A percentile compares a stretch with the other conserved stretches of the same genome.
Conservation (phyloP, 164 flowering plant genomes). For the Liquidambar formosana region DNA sequence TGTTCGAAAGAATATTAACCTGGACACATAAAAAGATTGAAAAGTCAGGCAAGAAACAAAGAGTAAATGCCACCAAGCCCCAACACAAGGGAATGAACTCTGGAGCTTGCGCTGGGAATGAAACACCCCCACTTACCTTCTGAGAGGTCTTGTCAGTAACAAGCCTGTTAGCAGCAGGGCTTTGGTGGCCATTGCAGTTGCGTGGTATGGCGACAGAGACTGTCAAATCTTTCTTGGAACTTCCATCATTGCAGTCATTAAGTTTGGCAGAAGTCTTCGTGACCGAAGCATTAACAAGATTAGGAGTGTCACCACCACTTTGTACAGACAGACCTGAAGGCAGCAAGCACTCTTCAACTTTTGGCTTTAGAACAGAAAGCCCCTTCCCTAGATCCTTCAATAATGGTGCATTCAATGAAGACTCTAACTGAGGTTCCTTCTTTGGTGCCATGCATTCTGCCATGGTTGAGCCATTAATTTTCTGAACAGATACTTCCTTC, state of each 20-base stretch:
- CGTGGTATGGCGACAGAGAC: constrained; percentile 8
- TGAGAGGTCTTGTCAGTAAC: constrained; percentile 7
- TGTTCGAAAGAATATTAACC: constrained; percentile 20
- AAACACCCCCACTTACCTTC: constrained; percentile 24
- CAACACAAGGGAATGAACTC: not conserved
- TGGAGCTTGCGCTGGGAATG: not conserved
- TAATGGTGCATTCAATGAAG: not conserved
- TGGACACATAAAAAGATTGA: constrained; percentile 8
- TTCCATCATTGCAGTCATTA: constrained; percentile 4
- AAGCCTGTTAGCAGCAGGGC: constrained; percentile 10
- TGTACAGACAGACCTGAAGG: constrained; percentile 9
- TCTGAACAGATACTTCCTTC: constrained; percentile 25
- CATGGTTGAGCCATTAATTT: constrained; percentile 2
- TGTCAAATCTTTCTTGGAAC: constrained; percentile 11
- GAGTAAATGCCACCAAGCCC: not conserved
- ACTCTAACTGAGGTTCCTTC: constrained; percentile 11
- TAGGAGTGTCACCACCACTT: constrained; percentile 7
- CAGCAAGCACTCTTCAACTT: constrained; percentile 2
- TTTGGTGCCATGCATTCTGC: constrained; percentile 8
- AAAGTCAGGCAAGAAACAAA: constrained; percentile 1
- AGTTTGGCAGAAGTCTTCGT: constrained; percentile 8
- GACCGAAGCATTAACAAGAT: not conserved
- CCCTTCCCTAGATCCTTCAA: constrained; percentile 14
- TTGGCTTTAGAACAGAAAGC: constrained; percentile 4
- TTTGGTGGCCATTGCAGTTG: constrained; percentile 3